phyloP scores from a whole-genome alignment of 345 rosid species.

The Combretum micranthum region DNA sequence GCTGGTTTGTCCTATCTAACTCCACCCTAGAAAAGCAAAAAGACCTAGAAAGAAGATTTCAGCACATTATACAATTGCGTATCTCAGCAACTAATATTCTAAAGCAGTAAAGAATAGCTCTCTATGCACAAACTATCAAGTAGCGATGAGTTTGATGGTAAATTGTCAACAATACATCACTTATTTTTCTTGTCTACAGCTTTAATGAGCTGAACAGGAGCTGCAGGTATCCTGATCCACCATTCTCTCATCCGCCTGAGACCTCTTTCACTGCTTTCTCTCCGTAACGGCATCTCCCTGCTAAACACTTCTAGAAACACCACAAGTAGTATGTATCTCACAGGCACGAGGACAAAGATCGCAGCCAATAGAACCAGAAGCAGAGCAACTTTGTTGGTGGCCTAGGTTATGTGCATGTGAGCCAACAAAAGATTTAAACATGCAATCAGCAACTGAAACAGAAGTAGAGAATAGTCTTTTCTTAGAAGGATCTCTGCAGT shows the following conservation, averaged over 20 bases:
- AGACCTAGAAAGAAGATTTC: no score
- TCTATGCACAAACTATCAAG: no score
- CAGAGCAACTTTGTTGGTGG: conserved; percentile 65
- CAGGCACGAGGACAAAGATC: conserved; percentile 50
- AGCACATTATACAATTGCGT: no score
- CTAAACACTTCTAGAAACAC: conserved; percentile 70
- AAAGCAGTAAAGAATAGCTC: no score
- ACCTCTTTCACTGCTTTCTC: conserved; percentile 59
- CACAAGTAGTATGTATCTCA: conserved; percentile 37
- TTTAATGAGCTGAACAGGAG: conserved; percentile 66
- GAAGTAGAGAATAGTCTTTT: neutral
- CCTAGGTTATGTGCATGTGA: conserved; percentile 30
- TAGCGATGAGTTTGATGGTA: no score
- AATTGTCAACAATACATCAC: conserved; percentile 7
- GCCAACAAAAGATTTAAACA: neutral
- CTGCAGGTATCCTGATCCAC: conserved; percentile 93
- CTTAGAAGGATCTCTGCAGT: neutral
- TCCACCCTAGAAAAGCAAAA: no score
- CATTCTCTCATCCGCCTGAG: conserved; percentile 78
- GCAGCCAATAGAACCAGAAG: conserved; percentile 43
- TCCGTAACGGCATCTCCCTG: conserved; percentile 65
- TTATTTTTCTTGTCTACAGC: conserved; percentile 64
- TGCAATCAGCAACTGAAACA: neutral
- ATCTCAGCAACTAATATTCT: no score
- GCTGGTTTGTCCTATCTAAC: no score